Base-by-base conservation (phyloP, 495 filamentous ascomycete species). In the Hyphodiscus hymeniophilus region DNA sequence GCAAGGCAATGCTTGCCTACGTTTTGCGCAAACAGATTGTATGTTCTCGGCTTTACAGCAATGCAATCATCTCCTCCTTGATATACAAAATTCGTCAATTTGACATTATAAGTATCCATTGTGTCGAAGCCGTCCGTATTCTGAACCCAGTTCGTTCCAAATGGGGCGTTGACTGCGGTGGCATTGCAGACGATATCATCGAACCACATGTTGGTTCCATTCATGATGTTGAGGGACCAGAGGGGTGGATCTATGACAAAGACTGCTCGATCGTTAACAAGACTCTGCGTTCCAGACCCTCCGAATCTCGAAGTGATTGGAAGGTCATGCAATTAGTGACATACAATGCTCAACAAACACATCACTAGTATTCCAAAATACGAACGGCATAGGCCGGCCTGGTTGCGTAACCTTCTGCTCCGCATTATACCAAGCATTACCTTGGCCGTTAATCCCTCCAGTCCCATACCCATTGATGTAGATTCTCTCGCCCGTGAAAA, bases 101-200 rank as follows among this genome's bases (percentile, higher is more conserved):
- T 53, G 38, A 80, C 55, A 51, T 78, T 75, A 20, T 62, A 50
- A 2, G 64, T 67, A 50, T 80, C 74, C 74, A 79, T 77, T 2
- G 76, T 79, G 56, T 77, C 71, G 45, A 77, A 74, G 16, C 75
- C 75, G 53, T 78, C 75, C 0, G 74, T 80, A 52, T 80, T 80
- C 54, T 77, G 74, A 7, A 77, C 75, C 74, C 72, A 77, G 46
- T 80, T 77, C 3, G 52, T 50, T 1, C 75, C 73, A 13, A 64
- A 70, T 10, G 73, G 75, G 6, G 74, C 76, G 41, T 72, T 51
- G 0, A 69, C 58, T 1, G 69, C 67, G 21, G 72, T 77, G 10
- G 68, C 68, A 60, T 76, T 78, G 51, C 54, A 53, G 24, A 64
- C 52, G 45, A 78, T 73, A 46, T 77, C 72, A 28, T 73, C 64